A percentile compares a stretch with the other conserved stretches of the same genome.
These are phyloP conservation scores for Diaporthe caulivora DNA, from an alignment of 2,329 filamentous ascomycete species.

Conservation along the genomic window DNA sequence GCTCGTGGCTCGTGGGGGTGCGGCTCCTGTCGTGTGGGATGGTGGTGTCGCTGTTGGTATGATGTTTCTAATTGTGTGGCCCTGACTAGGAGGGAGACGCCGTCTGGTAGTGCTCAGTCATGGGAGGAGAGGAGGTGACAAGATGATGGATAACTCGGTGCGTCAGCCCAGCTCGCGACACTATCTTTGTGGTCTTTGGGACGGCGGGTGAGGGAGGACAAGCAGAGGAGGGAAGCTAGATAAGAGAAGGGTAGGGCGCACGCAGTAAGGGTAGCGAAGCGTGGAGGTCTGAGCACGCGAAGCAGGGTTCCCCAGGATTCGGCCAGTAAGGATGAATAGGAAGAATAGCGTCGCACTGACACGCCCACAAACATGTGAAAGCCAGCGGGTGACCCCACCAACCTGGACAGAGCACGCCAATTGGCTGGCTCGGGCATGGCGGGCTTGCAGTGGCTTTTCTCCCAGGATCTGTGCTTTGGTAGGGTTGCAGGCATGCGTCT, in stretches of 20 bases:
- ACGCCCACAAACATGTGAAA: conserved; percentile 31
- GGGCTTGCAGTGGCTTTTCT: conserved; percentile 1
- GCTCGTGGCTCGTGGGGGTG: conserved; percentile 17
- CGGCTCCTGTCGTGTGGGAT: not conserved
- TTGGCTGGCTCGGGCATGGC: conserved; percentile 23
- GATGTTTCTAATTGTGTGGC: not conserved
- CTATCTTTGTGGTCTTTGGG: not conserved
- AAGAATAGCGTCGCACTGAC: conserved; percentile 20
- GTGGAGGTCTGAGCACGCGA: conserved; percentile 29
- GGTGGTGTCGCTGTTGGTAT: not conserved
- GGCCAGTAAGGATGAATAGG: too few species aligned
- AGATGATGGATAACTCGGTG: conserved; percentile 13
- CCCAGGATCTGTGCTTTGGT: not conserved
- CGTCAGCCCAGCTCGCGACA: not conserved
- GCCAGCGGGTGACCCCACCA: conserved; percentile 11
- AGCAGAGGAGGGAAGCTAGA: conserved; percentile 22
- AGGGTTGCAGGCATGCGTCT: conserved; percentile 5
- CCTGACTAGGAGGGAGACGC: conserved; percentile 14
- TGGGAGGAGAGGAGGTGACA: not conserved
- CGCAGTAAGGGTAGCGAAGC: conserved; percentile 1
- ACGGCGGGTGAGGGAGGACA: not conserved
- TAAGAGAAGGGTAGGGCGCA: conserved; percentile 12
- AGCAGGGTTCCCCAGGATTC: conserved; percentile 28
- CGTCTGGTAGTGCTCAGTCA: conserved; percentile 4
- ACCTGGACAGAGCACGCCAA: not conserved